Percentiles rank a stretch among this genome's conserved stretches.
phyloP scores from a whole-genome alignment of 2,329 filamentous ascomycete species.

The Diaporthe sp. region DNA sequence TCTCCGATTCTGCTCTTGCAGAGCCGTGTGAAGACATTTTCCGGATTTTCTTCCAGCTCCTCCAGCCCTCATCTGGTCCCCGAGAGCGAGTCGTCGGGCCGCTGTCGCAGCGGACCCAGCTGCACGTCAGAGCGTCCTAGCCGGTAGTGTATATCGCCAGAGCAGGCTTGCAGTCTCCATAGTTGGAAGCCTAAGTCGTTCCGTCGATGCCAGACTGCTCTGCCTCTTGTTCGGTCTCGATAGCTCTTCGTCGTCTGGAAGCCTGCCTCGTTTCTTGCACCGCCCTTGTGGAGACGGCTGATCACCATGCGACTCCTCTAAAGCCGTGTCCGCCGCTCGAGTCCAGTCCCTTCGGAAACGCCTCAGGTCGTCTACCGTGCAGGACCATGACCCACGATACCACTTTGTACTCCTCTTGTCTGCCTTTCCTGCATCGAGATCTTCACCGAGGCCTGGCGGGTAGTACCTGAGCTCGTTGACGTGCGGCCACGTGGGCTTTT shows the following conservation, averaged over 20 bases:
- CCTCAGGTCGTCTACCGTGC: conserved; percentile 52
- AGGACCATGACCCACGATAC: conserved; percentile 42
- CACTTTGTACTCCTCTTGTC: conserved; percentile 15
- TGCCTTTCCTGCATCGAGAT: conserved; percentile 41
- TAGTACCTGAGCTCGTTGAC: conserved; percentile 53
- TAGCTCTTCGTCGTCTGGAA: neutral
- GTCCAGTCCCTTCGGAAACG: conserved; percentile 49
- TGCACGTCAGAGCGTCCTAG: neutral
- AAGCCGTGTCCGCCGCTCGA: conserved; percentile 42
- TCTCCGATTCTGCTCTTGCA: neutral
- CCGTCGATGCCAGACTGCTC: conserved; percentile 17
- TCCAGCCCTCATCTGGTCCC: neutral
- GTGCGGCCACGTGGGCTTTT: conserved; percentile 52
- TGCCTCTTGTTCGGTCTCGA: conserved; percentile 9
- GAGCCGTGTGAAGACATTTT: neutral
- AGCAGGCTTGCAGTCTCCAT: conserved; percentile 44
- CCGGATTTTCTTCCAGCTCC: neutral
- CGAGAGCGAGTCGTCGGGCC: neutral
- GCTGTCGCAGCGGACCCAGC: neutral
- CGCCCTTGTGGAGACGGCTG: neutral
- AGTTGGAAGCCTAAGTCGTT: conserved; percentile 31
- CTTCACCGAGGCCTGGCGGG: conserved; percentile 46
- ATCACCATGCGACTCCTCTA: conserved; percentile 39
- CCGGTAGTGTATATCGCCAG: conserved; percentile 42
- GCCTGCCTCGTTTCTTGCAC: conserved; percentile 19